Percentiles rank a stretch among this genome's conserved stretches.
Conservation (phyloP, 192 early-diverging fungal species). For the Neocallimastix lanati region DNA sequence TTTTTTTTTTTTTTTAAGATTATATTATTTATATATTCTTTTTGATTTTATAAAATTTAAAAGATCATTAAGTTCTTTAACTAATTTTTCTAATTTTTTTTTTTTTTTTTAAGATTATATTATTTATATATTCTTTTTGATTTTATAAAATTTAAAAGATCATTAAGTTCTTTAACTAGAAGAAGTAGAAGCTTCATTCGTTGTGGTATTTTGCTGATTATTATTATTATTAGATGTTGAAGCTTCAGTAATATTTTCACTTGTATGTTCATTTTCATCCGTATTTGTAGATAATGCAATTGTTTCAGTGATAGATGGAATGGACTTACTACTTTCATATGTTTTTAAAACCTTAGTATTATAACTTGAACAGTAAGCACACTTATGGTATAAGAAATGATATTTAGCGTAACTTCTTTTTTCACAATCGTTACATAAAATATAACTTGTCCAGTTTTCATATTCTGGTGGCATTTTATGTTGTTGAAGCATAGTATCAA, state of each 20-base stretch:
- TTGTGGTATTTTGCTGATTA: background rate
- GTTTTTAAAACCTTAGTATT: conserved; percentile 74
- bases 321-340: conserved; percentile 6
- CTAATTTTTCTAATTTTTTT: too few species aligned
- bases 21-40: too few species aligned
- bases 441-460: conserved; percentile 38
- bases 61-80: too few species aligned
- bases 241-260: background rate
- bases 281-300: background rate
- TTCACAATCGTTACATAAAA: conserved; percentile 94
- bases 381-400: conserved; percentile 95
- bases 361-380: conserved; percentile 62
- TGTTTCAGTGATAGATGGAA: background rate
- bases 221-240: background rate
- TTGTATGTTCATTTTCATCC: background rate
- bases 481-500: conserved; percentile 57
- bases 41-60: too few species aligned
- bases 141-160: too few species aligned
- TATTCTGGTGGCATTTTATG: conserved; percentile 88
- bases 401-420: conserved; percentile 62
- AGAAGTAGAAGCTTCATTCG: too few species aligned
- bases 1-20: too few species aligned
- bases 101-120: too few species aligned
- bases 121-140: too few species aligned
- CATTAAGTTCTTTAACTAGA: too few species aligned